Evolutionary conservation across 306 rosid genomes (phyloP).

Genomic region (Cicer arietinum): DNA sequence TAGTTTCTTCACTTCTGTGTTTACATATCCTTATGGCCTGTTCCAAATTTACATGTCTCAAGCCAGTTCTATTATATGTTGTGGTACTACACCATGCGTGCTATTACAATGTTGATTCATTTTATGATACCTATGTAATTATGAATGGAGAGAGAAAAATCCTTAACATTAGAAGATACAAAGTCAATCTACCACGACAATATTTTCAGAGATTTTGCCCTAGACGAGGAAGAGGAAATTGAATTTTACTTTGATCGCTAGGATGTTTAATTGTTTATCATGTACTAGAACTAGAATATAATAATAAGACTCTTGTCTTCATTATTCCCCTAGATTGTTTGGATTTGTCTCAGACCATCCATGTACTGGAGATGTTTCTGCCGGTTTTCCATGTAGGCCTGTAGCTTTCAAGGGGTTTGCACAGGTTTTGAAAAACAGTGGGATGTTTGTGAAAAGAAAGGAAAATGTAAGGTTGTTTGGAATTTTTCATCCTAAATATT

Average conservation of each 20-base stretch:
- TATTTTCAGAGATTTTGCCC: constrained; percentile 2
- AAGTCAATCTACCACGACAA: constrained; percentile 10
- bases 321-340: constrained; percentile 16
- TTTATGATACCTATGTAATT: constrained; percentile 12
- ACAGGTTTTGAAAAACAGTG: constrained; percentile 4
- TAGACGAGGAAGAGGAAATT: constrained; percentile 20
- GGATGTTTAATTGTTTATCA: constrained; percentile 8
- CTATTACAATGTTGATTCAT: constrained; percentile 4
- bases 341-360: constrained; percentile 13
- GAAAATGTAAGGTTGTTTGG: constrained; percentile 7
- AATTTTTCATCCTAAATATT: constrained; percentile 10
- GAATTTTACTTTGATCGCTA: constrained; percentile 16
- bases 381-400: constrained; percentile 1
- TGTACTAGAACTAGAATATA: constrained; percentile 8
- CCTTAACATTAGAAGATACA: constrained; percentile 6
- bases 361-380: background rate
- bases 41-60: constrained; percentile 16
- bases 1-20: constrained; percentile 31
- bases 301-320: background rate
- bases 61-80: constrained; percentile 35
- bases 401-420: constrained; percentile 17
- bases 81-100: constrained; percentile 19
- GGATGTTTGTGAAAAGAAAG: constrained; percentile 10
- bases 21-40: constrained; percentile 9
- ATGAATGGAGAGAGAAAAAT: constrained; percentile 17